Evolutionary conservation across 2,329 filamentous ascomycete species (phyloP).

Genomic region (Colletotrichum lindemuthianum): DNA sequence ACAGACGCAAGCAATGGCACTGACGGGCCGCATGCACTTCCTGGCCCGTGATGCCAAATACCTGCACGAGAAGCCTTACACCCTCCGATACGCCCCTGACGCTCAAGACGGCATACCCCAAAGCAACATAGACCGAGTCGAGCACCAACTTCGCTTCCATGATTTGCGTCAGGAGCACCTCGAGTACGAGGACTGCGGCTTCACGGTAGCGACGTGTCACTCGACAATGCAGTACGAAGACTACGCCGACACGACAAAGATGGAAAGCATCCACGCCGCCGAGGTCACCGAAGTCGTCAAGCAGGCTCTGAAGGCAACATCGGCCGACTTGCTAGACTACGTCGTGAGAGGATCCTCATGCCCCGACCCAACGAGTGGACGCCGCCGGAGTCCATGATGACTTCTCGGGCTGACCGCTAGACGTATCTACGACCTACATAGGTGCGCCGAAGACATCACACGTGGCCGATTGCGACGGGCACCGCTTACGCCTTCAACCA

Average conservation of each 20-base stretch:
- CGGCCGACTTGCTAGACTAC: conserved; percentile 9
- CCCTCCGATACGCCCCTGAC: conserved; percentile 9
- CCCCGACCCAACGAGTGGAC: not conserved
- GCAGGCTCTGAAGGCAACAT: conserved; percentile 4
- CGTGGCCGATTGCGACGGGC: conserved; percentile 21
- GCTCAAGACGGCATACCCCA: conserved; percentile 4
- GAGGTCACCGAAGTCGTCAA: conserved; percentile 14
- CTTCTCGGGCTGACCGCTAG: not conserved
- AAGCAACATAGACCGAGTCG: conserved; percentile 16
- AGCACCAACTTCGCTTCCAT: conserved; percentile 5
- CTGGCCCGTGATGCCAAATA: conserved; percentile 20
- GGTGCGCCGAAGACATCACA: conserved; percentile 22
- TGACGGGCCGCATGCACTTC: conserved; percentile 8
- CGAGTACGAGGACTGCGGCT: conserved; percentile 12
- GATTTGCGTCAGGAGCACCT: conserved; percentile 1
- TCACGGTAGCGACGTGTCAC: conserved; percentile 6
- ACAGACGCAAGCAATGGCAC: not conserved
- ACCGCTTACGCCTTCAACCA: conserved; percentile 12
- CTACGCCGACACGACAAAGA: conserved; percentile 7
- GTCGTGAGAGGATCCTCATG: conserved; percentile 8
- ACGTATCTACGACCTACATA: not conserved
- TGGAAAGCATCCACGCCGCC: conserved; percentile 8
- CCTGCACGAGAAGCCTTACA: conserved; percentile 20
- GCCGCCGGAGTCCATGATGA: not conserved
- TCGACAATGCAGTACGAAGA: conserved; percentile 7